Percentiles rank a stretch among this genome's conserved stretches.
Evolutionary conservation across 768 basidiomycete genomes (phyloP).

Genomic region (Leccinum fibrillosum): DNA sequence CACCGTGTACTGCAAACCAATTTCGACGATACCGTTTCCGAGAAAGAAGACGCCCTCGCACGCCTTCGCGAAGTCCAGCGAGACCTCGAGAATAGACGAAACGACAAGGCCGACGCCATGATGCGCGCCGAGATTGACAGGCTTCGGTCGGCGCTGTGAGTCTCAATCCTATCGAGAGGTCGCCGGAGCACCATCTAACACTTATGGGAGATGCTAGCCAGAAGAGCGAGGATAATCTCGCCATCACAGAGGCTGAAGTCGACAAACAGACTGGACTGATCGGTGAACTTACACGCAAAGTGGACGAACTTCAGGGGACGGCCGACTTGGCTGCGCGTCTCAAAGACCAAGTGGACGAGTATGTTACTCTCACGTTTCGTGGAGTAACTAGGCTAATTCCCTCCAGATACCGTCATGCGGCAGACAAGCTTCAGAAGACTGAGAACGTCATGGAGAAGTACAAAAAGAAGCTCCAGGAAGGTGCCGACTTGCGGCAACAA

Average conservation of each 20-base stretch:
- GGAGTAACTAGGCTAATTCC: background rate
- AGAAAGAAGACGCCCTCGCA: slow-evolving; percentile 72
- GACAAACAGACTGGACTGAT: slow-evolving; percentile 72
- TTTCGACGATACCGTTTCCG: slow-evolving; percentile 71
- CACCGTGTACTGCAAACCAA: slow-evolving; percentile 71
- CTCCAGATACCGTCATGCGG: slow-evolving; percentile 81
- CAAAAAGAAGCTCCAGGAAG: slow-evolving; percentile 96
- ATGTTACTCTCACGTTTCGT: background rate
- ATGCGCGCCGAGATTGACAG: slow-evolving; percentile 81
- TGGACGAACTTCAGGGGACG: slow-evolving; percentile 74
- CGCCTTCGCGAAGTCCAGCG: slow-evolving; percentile 59
- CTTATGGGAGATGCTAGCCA: slow-evolving; percentile 52
- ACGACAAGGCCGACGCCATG: slow-evolving; percentile 72
- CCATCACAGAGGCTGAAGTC: slow-evolving; percentile 75
- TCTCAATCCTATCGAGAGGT: slow-evolving; percentile 11
- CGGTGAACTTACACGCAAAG: slow-evolving; percentile 70
- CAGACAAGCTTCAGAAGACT: slow-evolving; percentile 87
- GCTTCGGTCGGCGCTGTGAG: slow-evolving; percentile 81
- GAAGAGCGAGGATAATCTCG: slow-evolving; percentile 92
- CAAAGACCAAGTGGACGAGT: slow-evolving; percentile 97
- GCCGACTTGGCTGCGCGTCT: slow-evolving; percentile 78
- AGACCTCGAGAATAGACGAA: slow-evolving; percentile 57
- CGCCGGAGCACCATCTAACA: slow-evolving; percentile 20
- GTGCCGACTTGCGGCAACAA: slow-evolving; percentile 82
- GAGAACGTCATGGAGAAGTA: slow-evolving; percentile 99